Conservation (phyloP, 163 green algal genomes). For the Scenedesmus sp. region DNA sequence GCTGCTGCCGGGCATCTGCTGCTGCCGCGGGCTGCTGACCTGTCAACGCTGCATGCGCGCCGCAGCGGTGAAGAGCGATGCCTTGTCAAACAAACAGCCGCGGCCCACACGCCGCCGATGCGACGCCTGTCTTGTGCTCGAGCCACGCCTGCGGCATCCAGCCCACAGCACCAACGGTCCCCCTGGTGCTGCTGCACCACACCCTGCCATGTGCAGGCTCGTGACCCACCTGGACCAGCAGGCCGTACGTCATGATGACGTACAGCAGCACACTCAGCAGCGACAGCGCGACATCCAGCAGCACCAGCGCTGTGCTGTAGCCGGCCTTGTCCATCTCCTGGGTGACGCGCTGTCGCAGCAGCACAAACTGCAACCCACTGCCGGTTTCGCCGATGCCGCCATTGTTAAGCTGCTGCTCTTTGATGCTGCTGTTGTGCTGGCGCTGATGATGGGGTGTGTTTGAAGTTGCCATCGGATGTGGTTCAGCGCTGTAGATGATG, state of each 20-base stretch:
- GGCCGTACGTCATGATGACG: constrained; percentile 45
- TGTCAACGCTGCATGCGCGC: no score
- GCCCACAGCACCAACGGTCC: constrained; percentile 40
- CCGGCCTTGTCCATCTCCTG: constrained; percentile 31
- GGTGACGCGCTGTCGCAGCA: constrained; percentile 11
- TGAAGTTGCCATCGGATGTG: no score
- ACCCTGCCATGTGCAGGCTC: background rate
- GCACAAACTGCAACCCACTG: constrained; percentile 18
- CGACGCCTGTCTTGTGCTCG: no score
- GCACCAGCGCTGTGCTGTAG: constrained; percentile 22
- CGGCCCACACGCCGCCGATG: no score
- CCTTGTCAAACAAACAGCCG: no score
- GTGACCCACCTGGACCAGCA: background rate
- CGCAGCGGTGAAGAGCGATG: no score
- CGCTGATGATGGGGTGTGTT: no score
- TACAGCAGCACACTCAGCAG: constrained; percentile 42
- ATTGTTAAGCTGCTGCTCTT: background rate
- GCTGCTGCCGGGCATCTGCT: background rate
- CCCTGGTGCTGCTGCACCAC: background rate
- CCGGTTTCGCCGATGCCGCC: background rate
- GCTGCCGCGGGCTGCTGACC: no score
- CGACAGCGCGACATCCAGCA: constrained; percentile 46
- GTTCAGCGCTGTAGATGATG: no score
- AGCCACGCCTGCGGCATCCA: no score
- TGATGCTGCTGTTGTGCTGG: background rate